Evolutionary conservation across 192 early-diverging fungal species (phyloP), one percentile per base, ranked within the genome.

Genomic region (Diversispora eburnea): DNA sequence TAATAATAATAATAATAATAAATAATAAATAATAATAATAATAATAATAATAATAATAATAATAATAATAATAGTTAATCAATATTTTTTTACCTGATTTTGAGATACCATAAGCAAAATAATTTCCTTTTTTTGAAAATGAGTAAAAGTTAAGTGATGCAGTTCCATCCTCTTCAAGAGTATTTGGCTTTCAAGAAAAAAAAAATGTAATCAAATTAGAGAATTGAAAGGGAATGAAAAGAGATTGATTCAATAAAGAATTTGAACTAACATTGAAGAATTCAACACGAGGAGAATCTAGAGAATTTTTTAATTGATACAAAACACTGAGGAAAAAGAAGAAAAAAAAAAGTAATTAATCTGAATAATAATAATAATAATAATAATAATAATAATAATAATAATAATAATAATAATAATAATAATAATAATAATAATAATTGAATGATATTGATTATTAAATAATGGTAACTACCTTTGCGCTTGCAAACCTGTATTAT

Each of bases 401-500:
- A 33, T 33, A 33, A 33, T 33, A 33, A 33, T 33, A 33, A 33
- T 33, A 33, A 33, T 33, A 33, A 33, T 33, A 45, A 19, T 63
- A 6, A 33, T 33, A 33, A 33, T 33, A 0, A 33, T 33, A 33
- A 33, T 33, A 33, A 33, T 33, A 33, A 33, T 33, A 33, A 33
- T 33, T 33, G 25, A 33, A 33, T 33, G 25, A 63, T 8, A 45
- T 45, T 63, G 8, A 63, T 8, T 42, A 43, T 42, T 45, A 5
- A 5, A 3, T 17, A 19, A 3, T 45, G 42, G 0, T 5, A 17
- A 33, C 17, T 59, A 73, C 71, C 47, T 77, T 64, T 91, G 88
- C 0, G 86, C 64, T 75, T 90, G 89, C 12, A 88, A 77, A 49
- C 83, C 81, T 12, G 85, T 70, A 81, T 91, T 91, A 76, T 84